Base-by-base conservation (phyloP, 1,284 basidiomycete species). In the Blastosporella zonata region DNA sequence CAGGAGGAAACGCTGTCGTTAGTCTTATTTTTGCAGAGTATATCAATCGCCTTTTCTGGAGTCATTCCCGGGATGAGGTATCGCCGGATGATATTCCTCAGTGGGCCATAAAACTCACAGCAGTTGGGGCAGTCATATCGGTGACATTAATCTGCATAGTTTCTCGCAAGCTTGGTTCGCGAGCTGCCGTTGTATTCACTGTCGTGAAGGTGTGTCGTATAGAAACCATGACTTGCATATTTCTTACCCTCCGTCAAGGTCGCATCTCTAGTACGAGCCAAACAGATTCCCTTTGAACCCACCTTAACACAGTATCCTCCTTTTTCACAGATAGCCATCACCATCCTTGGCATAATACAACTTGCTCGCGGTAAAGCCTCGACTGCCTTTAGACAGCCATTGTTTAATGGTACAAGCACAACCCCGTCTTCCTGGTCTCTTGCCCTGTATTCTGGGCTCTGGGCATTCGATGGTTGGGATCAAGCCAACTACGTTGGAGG, bases 391-490 rank as follows among this genome's bases (percentile, higher is more conserved):
- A 75, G 68, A 40, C 72, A 75, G 41, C 75, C 85, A 25, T 62
- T 93, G 13, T 97, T 97, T 58, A 70, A 75, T 6, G 85, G 81
- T 2, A 87, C 92, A 2, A 90, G 87, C 46, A 78, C 65, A 6
- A 88, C 87, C 50, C 88, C 91, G 1, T 87, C 91, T 2, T 75
- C 84, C 2, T 99, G 94, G 67, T 93, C 96, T 3, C 74, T 99
- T 9, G 97, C 96, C 0, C 70, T 98, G 2, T 99, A 98, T 68
- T 96, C 92, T 9, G 93, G 93, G 0, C 69, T 99, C 1, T 99
- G 94, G 93, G 93, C 93, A 1, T 93, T 92, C 60, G 93, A 95
- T 64, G 93, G 95, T 0, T 97, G 93, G 91, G 92, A 94, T 62
- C 87, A 89, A 67, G 82, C 80, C 13, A 87, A 93, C 64, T 97